Conservation (phyloP, 768 basidiomycete species). For the Suillus paluster region DNA sequence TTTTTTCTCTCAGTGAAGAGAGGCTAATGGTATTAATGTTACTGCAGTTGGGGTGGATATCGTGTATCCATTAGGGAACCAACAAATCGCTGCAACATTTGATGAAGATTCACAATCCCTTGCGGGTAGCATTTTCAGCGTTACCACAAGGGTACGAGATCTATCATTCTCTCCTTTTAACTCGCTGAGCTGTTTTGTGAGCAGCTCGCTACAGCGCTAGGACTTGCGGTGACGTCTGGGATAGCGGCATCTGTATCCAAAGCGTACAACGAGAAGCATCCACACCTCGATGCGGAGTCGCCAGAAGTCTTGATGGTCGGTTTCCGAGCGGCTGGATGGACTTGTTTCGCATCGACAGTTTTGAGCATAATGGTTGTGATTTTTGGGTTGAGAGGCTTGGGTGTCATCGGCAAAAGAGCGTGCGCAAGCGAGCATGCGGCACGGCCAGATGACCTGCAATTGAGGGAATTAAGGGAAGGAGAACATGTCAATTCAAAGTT, state of each 20-base stretch:
- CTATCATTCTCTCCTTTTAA: neutral
- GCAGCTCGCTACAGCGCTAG: slow-evolving; percentile 40
- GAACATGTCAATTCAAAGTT: too few species aligned
- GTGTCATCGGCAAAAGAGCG: neutral
- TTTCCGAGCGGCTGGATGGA: slow-evolving; percentile 38
- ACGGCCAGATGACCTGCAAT: neutral
- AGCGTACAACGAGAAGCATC: slow-evolving; percentile 25
- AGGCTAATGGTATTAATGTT: neutral
- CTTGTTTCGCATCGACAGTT: slow-evolving; percentile 16
- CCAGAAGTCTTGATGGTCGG: slow-evolving; percentile 40
- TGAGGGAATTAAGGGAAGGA: too few species aligned
- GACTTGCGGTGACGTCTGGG: slow-evolving; percentile 37
- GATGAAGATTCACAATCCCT: slow-evolving; percentile 38
- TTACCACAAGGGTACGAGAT: slow-evolving; percentile 31
- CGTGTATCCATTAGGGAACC: slow-evolving; percentile 37
- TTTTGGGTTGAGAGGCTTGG: neutral
- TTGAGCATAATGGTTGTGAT: slow-evolving; percentile 5
- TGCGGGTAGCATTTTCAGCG: slow-evolving; percentile 40
- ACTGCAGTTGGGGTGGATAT: slow-evolving; percentile 31
- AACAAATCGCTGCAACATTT: slow-evolving; percentile 35
- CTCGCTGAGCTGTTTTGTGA: neutral
- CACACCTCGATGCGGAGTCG: slow-evolving; percentile 21
- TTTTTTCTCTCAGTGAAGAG: neutral
- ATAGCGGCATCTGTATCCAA: slow-evolving; percentile 34
- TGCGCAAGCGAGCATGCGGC: neutral